phyloP scores from a whole-genome alignment of 768 basidiomycete species.

The Tricholoma furcatifolium region DNA sequence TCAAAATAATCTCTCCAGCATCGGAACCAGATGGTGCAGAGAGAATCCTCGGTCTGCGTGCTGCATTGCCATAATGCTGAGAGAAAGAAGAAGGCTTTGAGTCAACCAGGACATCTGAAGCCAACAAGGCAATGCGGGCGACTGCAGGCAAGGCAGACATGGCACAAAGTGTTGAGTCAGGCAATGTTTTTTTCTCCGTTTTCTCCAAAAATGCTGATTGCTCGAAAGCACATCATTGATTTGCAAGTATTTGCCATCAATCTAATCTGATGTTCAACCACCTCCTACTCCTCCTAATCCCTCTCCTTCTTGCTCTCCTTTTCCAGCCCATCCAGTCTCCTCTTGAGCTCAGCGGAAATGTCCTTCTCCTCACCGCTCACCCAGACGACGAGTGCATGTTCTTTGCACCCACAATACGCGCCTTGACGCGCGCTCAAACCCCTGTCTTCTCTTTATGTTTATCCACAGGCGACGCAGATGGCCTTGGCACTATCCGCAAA shows the following conservation, averaged over 20 bases:
- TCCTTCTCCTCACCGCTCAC: constrained; percentile 85
- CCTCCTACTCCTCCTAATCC: constrained; percentile 25
- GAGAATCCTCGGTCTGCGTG: constrained; percentile 42
- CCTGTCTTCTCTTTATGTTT: constrained; percentile 60
- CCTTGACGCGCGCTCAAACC: constrained; percentile 33
- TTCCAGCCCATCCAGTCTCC: constrained; percentile 27
- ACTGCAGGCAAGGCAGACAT: constrained; percentile 38
- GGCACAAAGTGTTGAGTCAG: constrained; percentile 10
- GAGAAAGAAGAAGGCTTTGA: constrained; percentile 52
- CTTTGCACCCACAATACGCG: constrained; percentile 81
- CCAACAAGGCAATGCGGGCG: constrained; percentile 68
- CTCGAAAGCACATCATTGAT: constrained; percentile 40
- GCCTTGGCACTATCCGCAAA: constrained; percentile 60
- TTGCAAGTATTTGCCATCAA: constrained; percentile 32
- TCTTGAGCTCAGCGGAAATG: constrained; percentile 14
- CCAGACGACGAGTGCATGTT: constrained; percentile 96
- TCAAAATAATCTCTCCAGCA: constrained; percentile 55
- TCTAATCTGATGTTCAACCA: constrained; percentile 12
- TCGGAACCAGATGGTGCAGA: constrained; percentile 66
- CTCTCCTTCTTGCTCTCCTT: constrained; percentile 30
- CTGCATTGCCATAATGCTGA: constrained; percentile 29
- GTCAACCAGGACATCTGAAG: constrained; percentile 67
- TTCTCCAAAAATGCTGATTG: constrained; percentile 18
- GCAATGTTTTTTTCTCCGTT: background rate
- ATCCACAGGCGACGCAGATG: constrained; percentile 78